Evolutionary conservation across 179 eudicot genomes (phyloP).

Genomic region (Beta macrorhiza): DNA sequence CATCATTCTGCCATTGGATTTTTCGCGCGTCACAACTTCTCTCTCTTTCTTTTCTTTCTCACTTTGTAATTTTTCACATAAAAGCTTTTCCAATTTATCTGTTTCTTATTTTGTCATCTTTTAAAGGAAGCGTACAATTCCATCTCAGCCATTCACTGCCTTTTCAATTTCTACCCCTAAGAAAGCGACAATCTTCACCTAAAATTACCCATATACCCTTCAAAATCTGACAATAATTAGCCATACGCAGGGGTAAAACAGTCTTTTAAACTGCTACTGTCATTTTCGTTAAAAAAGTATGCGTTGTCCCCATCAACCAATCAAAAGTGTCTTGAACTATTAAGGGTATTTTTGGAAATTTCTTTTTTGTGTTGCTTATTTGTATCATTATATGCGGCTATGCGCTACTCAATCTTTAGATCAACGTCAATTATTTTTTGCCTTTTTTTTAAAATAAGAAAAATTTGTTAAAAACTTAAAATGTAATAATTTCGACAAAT

Average conservation of each 20-base stretch:
- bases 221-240: too few relatives aligned
- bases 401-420: too few relatives aligned
- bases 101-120: slow-evolving; percentile 16
- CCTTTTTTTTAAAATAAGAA: too few relatives aligned
- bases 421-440: too few relatives aligned
- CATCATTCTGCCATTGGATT: slow-evolving; percentile 20
- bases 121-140: slow-evolving; percentile 2
- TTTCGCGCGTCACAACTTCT: slow-evolving; percentile 28
- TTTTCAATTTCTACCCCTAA: slow-evolving; percentile 11
- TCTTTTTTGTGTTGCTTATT: too few relatives aligned
- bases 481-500: too few relatives aligned
- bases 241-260: not conserved
- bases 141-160: slow-evolving; percentile 26
- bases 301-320: slow-evolving; percentile 39
- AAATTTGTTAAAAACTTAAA: too few relatives aligned
- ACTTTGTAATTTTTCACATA: not conserved
- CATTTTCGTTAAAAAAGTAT: slow-evolving; percentile 35
- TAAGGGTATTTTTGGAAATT: not conserved
- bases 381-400: too few relatives aligned
- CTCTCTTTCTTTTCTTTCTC: not conserved
- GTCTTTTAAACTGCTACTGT: slow-evolving; percentile 8
- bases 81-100: not conserved
- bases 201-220: slow-evolving; percentile 14
- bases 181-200: slow-evolving; percentile 21
- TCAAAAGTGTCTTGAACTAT: slow-evolving; percentile 20